Evolutionary conservation across 352 stramenopile genomes (phyloP), one percentile per base, ranked within the genome.

Genomic region (Phytophthora idaei): DNA sequence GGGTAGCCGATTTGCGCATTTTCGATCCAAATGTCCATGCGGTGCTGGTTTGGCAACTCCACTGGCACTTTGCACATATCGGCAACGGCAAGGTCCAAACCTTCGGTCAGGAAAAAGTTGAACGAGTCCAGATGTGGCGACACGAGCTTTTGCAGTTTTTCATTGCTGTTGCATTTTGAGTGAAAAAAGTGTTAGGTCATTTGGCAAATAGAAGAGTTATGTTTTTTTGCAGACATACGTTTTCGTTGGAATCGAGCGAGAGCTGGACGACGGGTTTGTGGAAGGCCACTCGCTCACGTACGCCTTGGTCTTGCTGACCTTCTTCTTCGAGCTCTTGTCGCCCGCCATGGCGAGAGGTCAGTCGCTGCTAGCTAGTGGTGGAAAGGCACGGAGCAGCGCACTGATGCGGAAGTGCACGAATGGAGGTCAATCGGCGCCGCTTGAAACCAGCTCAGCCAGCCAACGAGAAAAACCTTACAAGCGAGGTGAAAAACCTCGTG

Each of bases 71-170:
- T 90, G 36, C 74, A 70, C 47, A 99, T 90, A 74, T 98, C 91
- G 32, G 89, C 81, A 25, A 99, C 89, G 4, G 95, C 97, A 32
- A 97, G 74, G 45, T 90, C 62, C 17, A 99, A 77, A n/a, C 97
- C 97, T 41, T 98, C 85, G 17, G 97, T 94, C 5, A 99, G 74
- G 66, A 99, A 98, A 66, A 97, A 99, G 77, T 99, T 98, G 82
- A 99, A 99, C 52, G 93, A 98, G 57, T 99, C 94, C 44, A 99
- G 83, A 76, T 99, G 98, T n/a, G 97, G 97, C 51, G 85, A 81
- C 46, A 98, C 95, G 44, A 99, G 87, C 68, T 92, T 89, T 64
- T 93, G 83, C 34, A 96, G 70, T 53, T 92, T 94, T 3, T 76
- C 74, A 80, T 96, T 95, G 50, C 83, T 91, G 59, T 54, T 56